Conservation (phyloP, 805 yeast species). For the Brettanomyces custersianus region DNA sequence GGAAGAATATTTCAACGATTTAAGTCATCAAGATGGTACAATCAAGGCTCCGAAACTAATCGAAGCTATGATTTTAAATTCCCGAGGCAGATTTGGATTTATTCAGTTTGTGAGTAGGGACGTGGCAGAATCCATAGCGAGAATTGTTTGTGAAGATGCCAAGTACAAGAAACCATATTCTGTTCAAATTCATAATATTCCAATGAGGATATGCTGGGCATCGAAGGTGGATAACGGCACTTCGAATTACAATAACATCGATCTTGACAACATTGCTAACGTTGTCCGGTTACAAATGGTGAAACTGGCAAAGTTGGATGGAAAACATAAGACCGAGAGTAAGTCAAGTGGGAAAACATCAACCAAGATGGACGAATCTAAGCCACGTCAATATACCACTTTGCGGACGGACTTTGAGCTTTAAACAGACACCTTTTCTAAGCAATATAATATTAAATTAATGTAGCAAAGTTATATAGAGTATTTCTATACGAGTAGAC, state of each 20-base stretch:
- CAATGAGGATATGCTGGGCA: conserved; percentile 51
- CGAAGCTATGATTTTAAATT: conserved; percentile 41
- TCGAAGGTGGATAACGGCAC: conserved; percentile 25
- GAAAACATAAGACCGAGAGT: background rate
- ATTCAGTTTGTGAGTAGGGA: conserved; percentile 41
- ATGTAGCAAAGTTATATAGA: too few relatives aligned
- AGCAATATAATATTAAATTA: background rate
- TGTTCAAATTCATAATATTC: conserved; percentile 29
- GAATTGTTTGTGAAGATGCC: conserved; percentile 8
- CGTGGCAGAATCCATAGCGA: conserved; percentile 41
- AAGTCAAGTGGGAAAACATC: background rate
- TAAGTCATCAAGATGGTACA: conserved; percentile 7
- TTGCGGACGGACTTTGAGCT: conserved; percentile 1
- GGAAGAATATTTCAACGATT: conserved; percentile 36
- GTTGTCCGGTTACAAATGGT: conserved; percentile 46
- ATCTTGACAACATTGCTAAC: conserved; percentile 37
- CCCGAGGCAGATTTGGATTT: conserved; percentile 56
- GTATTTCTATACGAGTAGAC: conserved; percentile 50
- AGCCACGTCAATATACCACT: conserved; percentile 1
- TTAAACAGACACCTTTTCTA: conserved; percentile 1
- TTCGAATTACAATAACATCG: conserved; percentile 34
- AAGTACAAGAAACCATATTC: conserved; percentile 21
- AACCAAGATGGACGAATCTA: background rate
- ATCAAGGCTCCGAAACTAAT: conserved; percentile 15
- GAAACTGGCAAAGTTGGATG: conserved; percentile 38